Conservation (phyloP, 1,139 yeast genomes). For the Geotrichum europaeum region DNA sequence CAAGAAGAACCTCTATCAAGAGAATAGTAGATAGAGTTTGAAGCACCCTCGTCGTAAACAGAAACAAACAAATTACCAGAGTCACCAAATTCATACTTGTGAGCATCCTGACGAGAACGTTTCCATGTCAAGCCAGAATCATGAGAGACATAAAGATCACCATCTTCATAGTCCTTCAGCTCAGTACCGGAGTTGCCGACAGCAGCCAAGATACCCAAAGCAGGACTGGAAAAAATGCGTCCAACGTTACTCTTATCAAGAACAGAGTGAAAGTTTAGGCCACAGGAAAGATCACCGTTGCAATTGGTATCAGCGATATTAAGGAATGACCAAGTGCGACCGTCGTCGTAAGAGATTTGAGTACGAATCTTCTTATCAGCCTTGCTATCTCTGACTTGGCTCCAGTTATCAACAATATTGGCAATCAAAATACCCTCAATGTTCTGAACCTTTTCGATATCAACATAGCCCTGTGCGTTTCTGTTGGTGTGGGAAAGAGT, state of each 20-base stretch:
- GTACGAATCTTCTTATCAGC: slow-evolving; percentile 29
- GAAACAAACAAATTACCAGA: slow-evolving; percentile 72
- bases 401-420: slow-evolving; percentile 34
- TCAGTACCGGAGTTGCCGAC: slow-evolving; percentile 35
- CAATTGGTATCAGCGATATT: slow-evolving; percentile 42
- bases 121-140: slow-evolving; percentile 78
- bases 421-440: slow-evolving; percentile 69
- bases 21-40: slow-evolving; percentile 44
- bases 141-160: slow-evolving; percentile 52
- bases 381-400: slow-evolving; percentile 26
- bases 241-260: slow-evolving; percentile 52
- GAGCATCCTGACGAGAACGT: slow-evolving; percentile 49
- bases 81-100: slow-evolving; percentile 65
- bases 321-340: slow-evolving; percentile 54
- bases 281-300: slow-evolving; percentile 42
- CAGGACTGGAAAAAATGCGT: slow-evolving; percentile 52
- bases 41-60: slow-evolving; percentile 38
- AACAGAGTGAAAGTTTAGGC: slow-evolving; percentile 50
- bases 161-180: slow-evolving; percentile 26
- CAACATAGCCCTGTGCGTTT: slow-evolving; percentile 37
- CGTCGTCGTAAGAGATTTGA: slow-evolving; percentile 57
- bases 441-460: slow-evolving; percentile 49
- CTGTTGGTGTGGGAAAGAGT: slow-evolving; percentile 43
- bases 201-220: slow-evolving; percentile 66
- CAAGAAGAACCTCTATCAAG: slow-evolving; percentile 71